phyloP scores from a whole-genome alignment of 352 stramenopile genomes.

The Phytophthora hibernalis region DNA sequence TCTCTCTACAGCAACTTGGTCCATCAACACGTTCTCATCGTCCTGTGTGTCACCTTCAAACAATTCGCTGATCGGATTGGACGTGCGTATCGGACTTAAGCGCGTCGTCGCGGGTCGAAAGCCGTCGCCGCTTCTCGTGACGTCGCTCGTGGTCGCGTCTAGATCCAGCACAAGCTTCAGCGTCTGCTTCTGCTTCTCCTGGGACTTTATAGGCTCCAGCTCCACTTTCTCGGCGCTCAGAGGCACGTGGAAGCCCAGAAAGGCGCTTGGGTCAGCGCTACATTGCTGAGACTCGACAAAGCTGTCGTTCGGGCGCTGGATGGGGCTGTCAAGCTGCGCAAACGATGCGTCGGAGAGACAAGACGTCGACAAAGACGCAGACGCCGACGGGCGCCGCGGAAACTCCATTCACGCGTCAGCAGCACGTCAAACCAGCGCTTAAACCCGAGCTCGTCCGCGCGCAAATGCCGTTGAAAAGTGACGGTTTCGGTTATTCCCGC shows the following conservation, averaged over 20 bases:
- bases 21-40: conserved; percentile 28
- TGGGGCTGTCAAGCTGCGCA: conserved; percentile 23
- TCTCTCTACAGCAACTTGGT: not conserved
- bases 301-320: conserved; percentile 38
- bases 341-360: conserved; percentile 34
- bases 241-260: conserved; percentile 47
- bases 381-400: not conserved
- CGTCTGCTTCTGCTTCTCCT: conserved; percentile 11
- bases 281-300: conserved; percentile 60
- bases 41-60: conserved; percentile 67
- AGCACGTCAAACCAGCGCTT: not conserved
- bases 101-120: conserved; percentile 11
- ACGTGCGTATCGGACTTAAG: not conserved
- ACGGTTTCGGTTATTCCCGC: conserved; percentile 15
- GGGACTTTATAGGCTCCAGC: not conserved
- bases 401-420: conserved; percentile 17
- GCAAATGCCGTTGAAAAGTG: conserved; percentile 16
- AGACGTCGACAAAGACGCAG: conserved; percentile 29
- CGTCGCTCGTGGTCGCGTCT: conserved; percentile 6
- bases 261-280: conserved; percentile 68
- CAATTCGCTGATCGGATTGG: conserved; percentile 52
- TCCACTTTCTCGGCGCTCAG: conserved; percentile 20
- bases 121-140: conserved; percentile 11
- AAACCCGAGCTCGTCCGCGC: not conserved
- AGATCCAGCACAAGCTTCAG: conserved; percentile 49